These are phyloP conservation scores for Abortiporus biennis DNA, from an alignment of 1,284 basidiomycete genomes.

Conservation along the genomic window DNA sequence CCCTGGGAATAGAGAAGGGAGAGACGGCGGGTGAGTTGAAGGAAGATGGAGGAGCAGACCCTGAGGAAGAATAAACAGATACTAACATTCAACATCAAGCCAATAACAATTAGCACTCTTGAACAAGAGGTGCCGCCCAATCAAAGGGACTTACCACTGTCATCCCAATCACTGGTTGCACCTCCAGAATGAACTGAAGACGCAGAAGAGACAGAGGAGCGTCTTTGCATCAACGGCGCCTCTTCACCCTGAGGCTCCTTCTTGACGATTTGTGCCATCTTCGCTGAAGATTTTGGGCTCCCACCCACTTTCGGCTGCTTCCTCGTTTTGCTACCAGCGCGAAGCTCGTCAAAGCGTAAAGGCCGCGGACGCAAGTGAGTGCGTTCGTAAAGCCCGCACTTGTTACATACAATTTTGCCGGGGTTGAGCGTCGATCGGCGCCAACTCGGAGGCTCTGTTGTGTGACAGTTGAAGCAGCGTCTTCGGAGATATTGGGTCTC, in stretches of 20 bases:
- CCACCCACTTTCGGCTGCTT: constrained; percentile 43
- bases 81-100: constrained; percentile 1
- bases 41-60: constrained; percentile 56
- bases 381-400: constrained; percentile 82
- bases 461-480: constrained; percentile 83
- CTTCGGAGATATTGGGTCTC: constrained; percentile 82
- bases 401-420: constrained; percentile 87
- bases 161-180: constrained; percentile 66
- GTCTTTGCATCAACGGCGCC: constrained; percentile 35
- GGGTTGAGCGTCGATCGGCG: constrained; percentile 79
- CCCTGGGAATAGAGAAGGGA: constrained; percentile 54
- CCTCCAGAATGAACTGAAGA: constrained; percentile 49
- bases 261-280: constrained; percentile 43
- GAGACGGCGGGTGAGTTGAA: constrained; percentile 56
- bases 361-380: constrained; percentile 77
- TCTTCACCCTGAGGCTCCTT: constrained; percentile 53
- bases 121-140: constrained; percentile 3
- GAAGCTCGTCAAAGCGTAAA: constrained; percentile 76
- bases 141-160: constrained; percentile 47
- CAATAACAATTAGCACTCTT: too few species aligned
- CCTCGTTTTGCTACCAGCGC: constrained; percentile 74
- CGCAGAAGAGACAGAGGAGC: constrained; percentile 51
- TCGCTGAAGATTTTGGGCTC: constrained; percentile 31
- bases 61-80: constrained; percentile 59
- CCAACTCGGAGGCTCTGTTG: constrained; percentile 82